phyloP scores from a whole-genome alignment of 2,329 filamentous ascomycete species.

The Beauveria brongniartii region DNA sequence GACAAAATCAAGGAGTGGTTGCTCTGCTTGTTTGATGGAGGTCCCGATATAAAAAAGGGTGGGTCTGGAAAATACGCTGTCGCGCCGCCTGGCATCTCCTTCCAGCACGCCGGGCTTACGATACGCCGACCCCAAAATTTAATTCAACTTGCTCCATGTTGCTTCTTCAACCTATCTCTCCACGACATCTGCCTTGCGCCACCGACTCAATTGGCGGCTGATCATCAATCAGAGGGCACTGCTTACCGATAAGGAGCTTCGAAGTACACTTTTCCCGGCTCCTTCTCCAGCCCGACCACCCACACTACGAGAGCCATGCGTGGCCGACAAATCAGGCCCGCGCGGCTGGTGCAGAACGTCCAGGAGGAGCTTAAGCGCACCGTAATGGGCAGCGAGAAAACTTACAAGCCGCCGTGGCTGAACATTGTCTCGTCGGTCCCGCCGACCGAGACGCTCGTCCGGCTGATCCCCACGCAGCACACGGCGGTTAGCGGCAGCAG shows the following conservation, averaged over 20 bases:
- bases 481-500: conserved; percentile 22
- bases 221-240: background rate
- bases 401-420: conserved; percentile 40
- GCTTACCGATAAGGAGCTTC: too few relatives aligned
- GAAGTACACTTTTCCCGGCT: background rate
- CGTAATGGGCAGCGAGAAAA: conserved; percentile 26
- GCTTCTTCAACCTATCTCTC: conserved; percentile 14
- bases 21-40: background rate
- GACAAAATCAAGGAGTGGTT: background rate
- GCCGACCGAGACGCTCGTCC: conserved; percentile 49
- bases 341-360: conserved; percentile 39
- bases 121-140: conserved; percentile 22
- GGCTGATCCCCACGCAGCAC: conserved; percentile 43
- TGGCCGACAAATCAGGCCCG: conserved; percentile 37
- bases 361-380: conserved; percentile 34
- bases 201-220: background rate
- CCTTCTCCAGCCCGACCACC: conserved; percentile 10
- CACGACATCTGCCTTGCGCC: conserved; percentile 11
- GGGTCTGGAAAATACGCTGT: conserved; percentile 2
- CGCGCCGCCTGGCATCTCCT: background rate
- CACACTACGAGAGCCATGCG: conserved; percentile 24
- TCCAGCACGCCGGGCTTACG: conserved; percentile 20
- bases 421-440: conserved; percentile 44
- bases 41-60: conserved; percentile 5
- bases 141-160: background rate